A percentile compares a stretch with the other conserved stretches of the same genome.
Evolutionary conservation across 2,329 filamentous ascomycete species (phyloP).

Genomic region (Verruconis gallopava): DNA sequence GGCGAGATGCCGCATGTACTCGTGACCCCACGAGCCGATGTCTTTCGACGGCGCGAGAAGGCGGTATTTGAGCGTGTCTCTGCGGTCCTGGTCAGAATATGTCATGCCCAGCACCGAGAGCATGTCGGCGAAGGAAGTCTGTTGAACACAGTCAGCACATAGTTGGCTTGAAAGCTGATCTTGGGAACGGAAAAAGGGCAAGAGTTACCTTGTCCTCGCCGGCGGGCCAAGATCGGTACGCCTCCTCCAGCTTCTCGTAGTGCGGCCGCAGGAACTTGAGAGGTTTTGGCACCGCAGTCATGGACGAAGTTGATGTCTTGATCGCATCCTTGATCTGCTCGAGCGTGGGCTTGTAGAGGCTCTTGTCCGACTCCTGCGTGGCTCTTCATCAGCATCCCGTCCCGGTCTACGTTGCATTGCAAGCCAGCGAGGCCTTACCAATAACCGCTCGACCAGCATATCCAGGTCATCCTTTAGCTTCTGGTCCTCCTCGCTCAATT

Average conservation of each 20-base stretch:
- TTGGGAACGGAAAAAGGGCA: not conserved
- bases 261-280: conserved; percentile 96
- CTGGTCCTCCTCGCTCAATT: conserved; percentile 95
- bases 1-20: conserved; percentile 92
- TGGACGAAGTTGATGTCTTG: conserved; percentile 97
- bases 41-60: conserved; percentile 81
- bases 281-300: conserved; percentile 97
- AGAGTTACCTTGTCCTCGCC: conserved; percentile 77
- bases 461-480: conserved; percentile 96
- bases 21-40: conserved; percentile 94
- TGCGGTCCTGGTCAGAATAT: conserved; percentile 87
- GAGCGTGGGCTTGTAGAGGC: conserved; percentile 81
- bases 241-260: conserved; percentile 75
- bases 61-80: conserved; percentile 93
- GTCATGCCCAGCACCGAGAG: conserved; percentile 98
- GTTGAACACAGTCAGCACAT: no score
- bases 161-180: conserved; percentile 12
- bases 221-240: conserved; percentile 80
- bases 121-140: conserved; percentile 76
- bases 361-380: conserved; percentile 65
- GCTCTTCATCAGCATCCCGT: conserved; percentile 9
- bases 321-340: conserved; percentile 97
- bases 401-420: no score
- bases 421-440: no score
- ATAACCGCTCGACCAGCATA: conserved; percentile 91